These are phyloP conservation scores for Rutstroemia sydowiana DNA, from an alignment of 2,329 filamentous ascomycete species.

Conservation along the genomic window DNA sequence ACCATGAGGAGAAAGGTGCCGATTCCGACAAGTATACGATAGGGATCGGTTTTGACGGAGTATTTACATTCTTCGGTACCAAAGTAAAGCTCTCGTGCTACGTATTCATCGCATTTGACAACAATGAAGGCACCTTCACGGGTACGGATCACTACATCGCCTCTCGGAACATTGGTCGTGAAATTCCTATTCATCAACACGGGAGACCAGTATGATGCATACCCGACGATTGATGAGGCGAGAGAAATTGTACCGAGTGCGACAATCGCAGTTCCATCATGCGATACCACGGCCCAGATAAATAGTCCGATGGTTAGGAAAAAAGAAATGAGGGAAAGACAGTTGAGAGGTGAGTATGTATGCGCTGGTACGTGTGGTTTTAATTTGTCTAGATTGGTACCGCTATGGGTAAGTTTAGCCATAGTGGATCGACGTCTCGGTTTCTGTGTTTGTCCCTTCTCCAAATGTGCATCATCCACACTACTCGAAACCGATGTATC, in stretches of 20 bases:
- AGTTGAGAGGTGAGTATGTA: slow-evolving; percentile 44
- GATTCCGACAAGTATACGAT: slow-evolving; percentile 47
- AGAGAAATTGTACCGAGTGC: slow-evolving; percentile 46
- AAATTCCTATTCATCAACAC: slow-evolving; percentile 45
- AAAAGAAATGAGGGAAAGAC: slow-evolving; percentile 45
- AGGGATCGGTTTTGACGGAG: slow-evolving; percentile 37
- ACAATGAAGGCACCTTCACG: slow-evolving; percentile 53
- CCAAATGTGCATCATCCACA: neutral
- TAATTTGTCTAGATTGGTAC: slow-evolving; percentile 27
- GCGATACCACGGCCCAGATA: slow-evolving; percentile 34
- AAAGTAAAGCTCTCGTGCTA: slow-evolving; percentile 55
- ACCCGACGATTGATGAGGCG: slow-evolving; percentile 46
- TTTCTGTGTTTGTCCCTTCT: slow-evolving; percentile 6
- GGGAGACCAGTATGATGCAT: slow-evolving; percentile 51
- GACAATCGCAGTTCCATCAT: slow-evolving; percentile 44
- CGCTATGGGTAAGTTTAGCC: slow-evolving; percentile 14
- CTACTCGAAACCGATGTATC: slow-evolving; percentile 1
- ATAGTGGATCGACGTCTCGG: slow-evolving; percentile 12
- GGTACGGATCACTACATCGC: slow-evolving; percentile 55
- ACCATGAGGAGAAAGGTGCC: slow-evolving; percentile 56
- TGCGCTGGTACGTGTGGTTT: slow-evolving; percentile 43
- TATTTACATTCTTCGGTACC: slow-evolving; percentile 55
- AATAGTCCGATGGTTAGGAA: slow-evolving; percentile 43
- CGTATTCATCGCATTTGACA: slow-evolving; percentile 49
- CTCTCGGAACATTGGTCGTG: slow-evolving; percentile 38